A percentile compares a stretch with the other conserved stretches of the same genome.
These are phyloP conservation scores for Brassica incana DNA, from an alignment of 345 rosid species.

Conservation along the genomic window DNA sequence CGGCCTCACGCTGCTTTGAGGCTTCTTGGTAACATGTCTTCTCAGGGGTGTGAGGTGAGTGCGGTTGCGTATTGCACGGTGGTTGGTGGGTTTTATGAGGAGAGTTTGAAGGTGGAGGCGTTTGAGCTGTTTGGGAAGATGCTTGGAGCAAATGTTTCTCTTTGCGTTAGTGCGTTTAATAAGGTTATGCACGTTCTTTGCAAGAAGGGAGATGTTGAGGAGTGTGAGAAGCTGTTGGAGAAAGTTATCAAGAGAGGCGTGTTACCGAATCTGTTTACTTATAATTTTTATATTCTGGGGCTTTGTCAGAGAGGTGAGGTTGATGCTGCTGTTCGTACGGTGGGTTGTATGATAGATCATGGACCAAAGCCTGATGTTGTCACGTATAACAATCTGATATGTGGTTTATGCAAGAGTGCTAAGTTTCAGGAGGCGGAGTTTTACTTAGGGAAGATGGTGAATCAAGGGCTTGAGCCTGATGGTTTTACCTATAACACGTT, in stretches of 20 bases:
- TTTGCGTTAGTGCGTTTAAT: constrained; percentile 62
- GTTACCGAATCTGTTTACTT: constrained; percentile 79
- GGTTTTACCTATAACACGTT: constrained; percentile 69
- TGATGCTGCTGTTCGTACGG: constrained; percentile 59
- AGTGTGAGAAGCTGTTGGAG: constrained; percentile 69
- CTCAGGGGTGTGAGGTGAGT: constrained; percentile 73
- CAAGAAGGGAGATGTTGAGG: constrained; percentile 68
- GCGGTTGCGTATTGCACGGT: constrained; percentile 80
- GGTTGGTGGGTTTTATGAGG: constrained; percentile 71
- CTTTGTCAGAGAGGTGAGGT: constrained; percentile 67
- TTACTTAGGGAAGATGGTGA: constrained; percentile 78
- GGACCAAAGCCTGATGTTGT: constrained; percentile 76
- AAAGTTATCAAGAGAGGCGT: constrained; percentile 75
- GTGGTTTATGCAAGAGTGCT: constrained; percentile 69
- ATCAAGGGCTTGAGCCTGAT: constrained; percentile 78
- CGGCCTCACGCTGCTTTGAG: constrained; percentile 83
- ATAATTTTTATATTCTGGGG: constrained; percentile 76
- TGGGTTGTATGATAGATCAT: constrained; percentile 50
- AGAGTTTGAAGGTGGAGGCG: constrained; percentile 50
- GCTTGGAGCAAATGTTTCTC: constrained; percentile 56
- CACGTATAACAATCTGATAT: constrained; percentile 76
- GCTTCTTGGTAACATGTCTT: constrained; percentile 74
- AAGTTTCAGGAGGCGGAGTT: constrained; percentile 70
- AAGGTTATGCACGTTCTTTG: constrained; percentile 81
- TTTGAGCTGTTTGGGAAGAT: constrained; percentile 76